phyloP scores from a whole-genome alignment of 1,284 basidiomycete genomes.

The Malassezia pachydermatis region DNA sequence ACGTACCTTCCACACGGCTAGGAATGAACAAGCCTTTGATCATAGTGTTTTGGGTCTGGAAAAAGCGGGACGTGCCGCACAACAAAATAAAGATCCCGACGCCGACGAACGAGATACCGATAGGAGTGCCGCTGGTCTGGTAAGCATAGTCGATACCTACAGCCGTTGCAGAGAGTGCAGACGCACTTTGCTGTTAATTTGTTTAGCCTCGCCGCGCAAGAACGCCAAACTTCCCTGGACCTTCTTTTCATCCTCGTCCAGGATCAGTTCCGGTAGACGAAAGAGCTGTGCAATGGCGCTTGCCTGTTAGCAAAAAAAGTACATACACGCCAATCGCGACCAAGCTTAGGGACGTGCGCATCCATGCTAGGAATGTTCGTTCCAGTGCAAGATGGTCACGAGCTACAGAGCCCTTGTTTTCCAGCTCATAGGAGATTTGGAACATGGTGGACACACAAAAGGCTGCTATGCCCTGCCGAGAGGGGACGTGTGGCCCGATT shows the following conservation, averaged over 20 bases:
- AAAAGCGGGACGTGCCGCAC: constrained; percentile 28
- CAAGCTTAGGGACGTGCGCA: constrained; percentile 43
- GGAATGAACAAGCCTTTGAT: constrained; percentile 29
- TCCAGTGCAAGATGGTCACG: constrained; percentile 47
- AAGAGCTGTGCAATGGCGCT: constrained; percentile 43
- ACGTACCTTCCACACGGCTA: constrained; percentile 33
- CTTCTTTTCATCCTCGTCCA: not conserved
- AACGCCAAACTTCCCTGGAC: not conserved
- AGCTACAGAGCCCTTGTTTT: constrained; percentile 47
- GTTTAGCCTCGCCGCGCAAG: not conserved
- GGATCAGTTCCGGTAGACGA: constrained; percentile 34
- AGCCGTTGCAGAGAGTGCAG: constrained; percentile 4
- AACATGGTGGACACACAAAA: constrained; percentile 1
- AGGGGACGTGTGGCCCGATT: not conserved
- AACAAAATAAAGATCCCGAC: constrained; percentile 30
- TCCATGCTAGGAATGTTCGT: constrained; percentile 48
- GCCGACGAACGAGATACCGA: constrained; percentile 33
- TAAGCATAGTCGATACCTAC: not conserved
- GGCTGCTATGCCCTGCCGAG: not conserved
- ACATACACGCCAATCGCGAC: constrained; percentile 42
- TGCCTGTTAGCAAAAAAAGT: not conserved
- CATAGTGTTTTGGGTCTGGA: constrained; percentile 27
- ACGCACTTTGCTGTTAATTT: not conserved
- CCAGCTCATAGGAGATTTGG: constrained; percentile 20
- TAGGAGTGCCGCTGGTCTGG: constrained; percentile 24